These are phyloP conservation scores for Krasilnikovozyma curviuscula DNA, from an alignment of 768 basidiomycete species.

Conservation along the genomic window DNA sequence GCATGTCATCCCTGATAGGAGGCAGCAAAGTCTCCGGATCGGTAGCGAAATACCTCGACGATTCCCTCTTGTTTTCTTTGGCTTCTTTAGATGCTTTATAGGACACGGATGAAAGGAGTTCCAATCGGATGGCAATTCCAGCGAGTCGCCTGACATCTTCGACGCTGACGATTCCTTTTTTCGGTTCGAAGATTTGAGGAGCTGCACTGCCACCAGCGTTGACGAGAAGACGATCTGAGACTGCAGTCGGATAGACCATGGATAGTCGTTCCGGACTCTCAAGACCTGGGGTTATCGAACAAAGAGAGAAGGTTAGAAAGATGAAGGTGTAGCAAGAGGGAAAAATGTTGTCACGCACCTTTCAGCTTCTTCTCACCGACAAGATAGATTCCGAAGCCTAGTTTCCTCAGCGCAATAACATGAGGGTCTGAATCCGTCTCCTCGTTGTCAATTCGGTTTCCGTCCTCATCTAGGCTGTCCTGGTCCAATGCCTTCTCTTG, in stretches of 20 bases:
- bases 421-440: constrained; percentile 19
- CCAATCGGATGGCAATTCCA: constrained; percentile 53
- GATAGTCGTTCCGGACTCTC: constrained; percentile 54
- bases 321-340: background rate
- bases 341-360: constrained; percentile 29
- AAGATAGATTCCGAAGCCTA: constrained; percentile 49
- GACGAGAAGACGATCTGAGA: constrained; percentile 51
- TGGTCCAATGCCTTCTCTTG: constrained; percentile 22
- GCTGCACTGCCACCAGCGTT: background rate
- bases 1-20: constrained; percentile 44
- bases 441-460: constrained; percentile 17
- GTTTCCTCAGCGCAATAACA: constrained; percentile 52
- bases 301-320: background rate
- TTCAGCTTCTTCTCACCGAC: constrained; percentile 85
- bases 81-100: no score
- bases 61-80: background rate
- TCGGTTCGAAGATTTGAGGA: constrained; percentile 19
- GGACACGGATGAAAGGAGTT: constrained; percentile 41
- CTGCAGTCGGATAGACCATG: constrained; percentile 54
- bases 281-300: constrained; percentile 2
- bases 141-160: constrained; percentile 56
- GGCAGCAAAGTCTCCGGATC: constrained; percentile 51
- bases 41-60: background rate
- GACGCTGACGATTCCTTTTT: constrained; percentile 26
- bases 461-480: constrained; percentile 22